Base-by-base conservation (phyloP, 2,329 filamentous ascomycete genomes). In the Fusarium sp. region DNA sequence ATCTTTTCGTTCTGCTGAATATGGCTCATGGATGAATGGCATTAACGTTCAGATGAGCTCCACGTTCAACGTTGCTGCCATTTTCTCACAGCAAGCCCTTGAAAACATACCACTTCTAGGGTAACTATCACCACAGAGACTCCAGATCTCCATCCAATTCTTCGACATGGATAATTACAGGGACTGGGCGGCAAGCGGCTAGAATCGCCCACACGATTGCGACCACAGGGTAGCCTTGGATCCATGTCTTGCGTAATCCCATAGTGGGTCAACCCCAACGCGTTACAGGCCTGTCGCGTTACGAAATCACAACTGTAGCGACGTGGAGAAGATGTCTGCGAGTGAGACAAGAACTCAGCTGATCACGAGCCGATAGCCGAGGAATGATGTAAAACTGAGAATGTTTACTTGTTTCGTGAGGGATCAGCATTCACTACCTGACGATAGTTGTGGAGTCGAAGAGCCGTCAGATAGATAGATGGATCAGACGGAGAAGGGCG, bases 271-370 rank as follows among this genome's bases (percentile, higher is more conserved):
- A 27, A 52, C 16, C n/a, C 10, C 14, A 27, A 52, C 40, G 22
- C 8, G 55, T 51, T 60, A 61, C 58, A 46, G 58, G 10, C 16
- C 22, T 60, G 43, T 61, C 43, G 55, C 59, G 55, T 44, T 43
- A 42, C 20, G 20, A 30, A 22, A 45, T 49, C 34, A 29, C 49
- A 29, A 52, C 38, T 20, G 56, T 40, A 53, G 38, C 29, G 20
- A 50, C 50, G 45, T 62, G 59, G 57, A 62, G 24, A 52, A 44
- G 5, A 32, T 40, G 29, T 63, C 44, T 63, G 45, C 50, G 43
- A 38, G 57, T 53, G 49, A 62, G 59, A 45, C 57, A 63, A 45
- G 24, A 22, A 62, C 50, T 59, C 44, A 62, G 59, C 50, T 63
- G 45, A 62, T 63, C 45, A 32, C 40, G 57, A 52, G 29, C 20